Base-by-base conservation (phyloP, 768 basidiomycete species). In the Tylopilus intermedius region DNA sequence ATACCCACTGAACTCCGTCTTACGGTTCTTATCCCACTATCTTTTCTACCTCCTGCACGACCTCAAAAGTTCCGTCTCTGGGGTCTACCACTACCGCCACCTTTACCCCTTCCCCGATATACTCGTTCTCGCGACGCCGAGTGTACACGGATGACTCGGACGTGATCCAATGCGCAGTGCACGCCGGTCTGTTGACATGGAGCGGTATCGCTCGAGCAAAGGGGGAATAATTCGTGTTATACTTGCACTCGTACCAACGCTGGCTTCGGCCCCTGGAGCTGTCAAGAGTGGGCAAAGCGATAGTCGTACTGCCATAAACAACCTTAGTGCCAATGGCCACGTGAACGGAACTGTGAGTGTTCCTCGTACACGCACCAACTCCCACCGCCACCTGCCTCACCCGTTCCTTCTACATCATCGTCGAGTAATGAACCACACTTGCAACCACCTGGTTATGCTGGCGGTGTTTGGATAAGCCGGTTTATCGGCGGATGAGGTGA, bases 121-220 rank as follows among this genome's bases (percentile, higher is more conserved):
- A 61, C 52, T 65, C 62, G 3, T 58, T 60, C 29, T 68, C 74
- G 27, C 69, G 69, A 32, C 72, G 81, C n/a, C 71, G 83, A 43
- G 75, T 88, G 33, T 89, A 89, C 69, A 89, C 87, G 0, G 86
- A 89, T 67, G 87, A 89, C 67, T 87, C 85, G 8, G 84, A 88
- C 59, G 62, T 88, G 47, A 80, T 86, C 61, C 62, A 84, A 38
- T 84, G 83, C 50, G 85, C 83, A 2, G 67, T 89, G 43, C 87
- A 89, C 58, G 75, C 84, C 0, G 87, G 87, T 7, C 63, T 72
- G 45, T 62, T 77, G 32, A 68, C 70, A 15, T 79, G 77, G 77
- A 73, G 69, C 48, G 67, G 62, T n/a, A 64, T 75, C 37, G 48
- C 65, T 33, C 62, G 64, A 26, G 78, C 77, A 51, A 66, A 68